These are phyloP conservation scores for Leishmania turanica DNA, from an alignment of 208 protist species.

Conservation along the genomic window DNA sequence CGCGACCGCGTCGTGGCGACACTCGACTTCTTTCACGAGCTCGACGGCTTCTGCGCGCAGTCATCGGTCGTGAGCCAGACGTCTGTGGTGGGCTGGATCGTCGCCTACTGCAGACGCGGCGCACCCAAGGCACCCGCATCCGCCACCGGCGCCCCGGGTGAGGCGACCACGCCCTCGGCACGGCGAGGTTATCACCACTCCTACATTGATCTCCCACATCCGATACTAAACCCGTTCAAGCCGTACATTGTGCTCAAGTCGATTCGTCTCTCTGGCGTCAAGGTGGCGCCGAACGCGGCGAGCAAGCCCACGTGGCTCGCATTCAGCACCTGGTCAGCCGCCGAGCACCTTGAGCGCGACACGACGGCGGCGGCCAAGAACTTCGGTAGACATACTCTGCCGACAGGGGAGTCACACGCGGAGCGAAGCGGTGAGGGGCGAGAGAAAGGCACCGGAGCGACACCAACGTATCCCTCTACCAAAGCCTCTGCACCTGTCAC, in stretches of 20 bases:
- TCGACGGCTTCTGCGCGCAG: slow-evolving; percentile 39
- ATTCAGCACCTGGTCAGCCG: slow-evolving; percentile 45
- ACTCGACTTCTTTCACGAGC: slow-evolving; percentile 38
- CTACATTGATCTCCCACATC: slow-evolving; percentile 40
- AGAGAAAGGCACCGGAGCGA: not conserved
- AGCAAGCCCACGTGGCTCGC: slow-evolving; percentile 46
- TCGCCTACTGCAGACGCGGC: slow-evolving; percentile 26
- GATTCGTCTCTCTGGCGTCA: slow-evolving; percentile 34
- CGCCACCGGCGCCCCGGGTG: not conserved
- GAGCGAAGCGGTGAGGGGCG: not conserved
- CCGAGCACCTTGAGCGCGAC: slow-evolving; percentile 18
- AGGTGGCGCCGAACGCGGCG: slow-evolving; percentile 32
- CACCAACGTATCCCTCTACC: no score
- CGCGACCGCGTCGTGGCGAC: slow-evolving; percentile 31
- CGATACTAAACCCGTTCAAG: slow-evolving; percentile 47
- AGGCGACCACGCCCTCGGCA: not conserved
- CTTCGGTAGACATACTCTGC: not conserved
- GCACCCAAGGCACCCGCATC: not conserved
- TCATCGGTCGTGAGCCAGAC: slow-evolving; percentile 12
- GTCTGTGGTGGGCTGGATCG: slow-evolving; percentile 34
- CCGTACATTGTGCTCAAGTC: slow-evolving; percentile 37
- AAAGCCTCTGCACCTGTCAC: not conserved
- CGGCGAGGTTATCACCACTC: not conserved
- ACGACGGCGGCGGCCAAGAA: not conserved
- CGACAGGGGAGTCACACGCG: not conserved